Percentiles rank a stretch among this genome's conserved stretches.
Evolutionary conservation across 495 filamentous ascomycete species (phyloP).

Genomic region (Daldinia decipiens): DNA sequence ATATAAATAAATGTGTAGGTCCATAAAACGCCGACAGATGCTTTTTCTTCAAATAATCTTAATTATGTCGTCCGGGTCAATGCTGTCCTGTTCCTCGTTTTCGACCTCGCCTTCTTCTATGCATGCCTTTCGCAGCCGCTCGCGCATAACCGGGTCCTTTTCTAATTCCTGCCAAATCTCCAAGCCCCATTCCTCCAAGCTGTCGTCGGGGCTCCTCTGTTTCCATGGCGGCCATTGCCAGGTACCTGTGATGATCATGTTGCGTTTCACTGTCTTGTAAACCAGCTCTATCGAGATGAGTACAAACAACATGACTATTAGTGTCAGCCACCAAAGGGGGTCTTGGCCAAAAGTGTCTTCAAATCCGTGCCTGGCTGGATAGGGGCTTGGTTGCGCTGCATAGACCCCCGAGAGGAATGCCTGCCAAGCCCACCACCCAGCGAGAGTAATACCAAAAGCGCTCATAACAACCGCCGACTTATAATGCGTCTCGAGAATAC

Average conservation of each 20-base stretch:
- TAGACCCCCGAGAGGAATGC: conserved; percentile 75
- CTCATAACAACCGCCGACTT: conserved; percentile 73
- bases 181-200: conserved; percentile 56
- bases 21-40: conserved; percentile 24
- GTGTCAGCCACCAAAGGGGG: conserved; percentile 78
- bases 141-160: conserved; percentile 49
- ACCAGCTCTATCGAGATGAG: conserved; percentile 50
- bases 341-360: conserved; percentile 72
- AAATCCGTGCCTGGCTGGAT: conserved; percentile 76
- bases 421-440: conserved; percentile 73
- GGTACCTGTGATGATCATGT: conserved; percentile 48
- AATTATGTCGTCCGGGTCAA: conserved; percentile 28
- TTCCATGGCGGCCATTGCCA: conserved; percentile 51
- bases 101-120: conserved; percentile 33
- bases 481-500: conserved; percentile 80
- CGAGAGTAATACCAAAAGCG: conserved; percentile 67
- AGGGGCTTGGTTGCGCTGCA: conserved; percentile 67
- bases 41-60: conserved; percentile 24
- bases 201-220: conserved; percentile 36
- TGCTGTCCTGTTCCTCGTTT: conserved; percentile 23
- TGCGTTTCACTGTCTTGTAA: conserved; percentile 51
- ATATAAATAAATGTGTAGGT: conserved; percentile 12
- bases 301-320: conserved; percentile 58
- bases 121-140: conserved; percentile 40
- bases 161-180: conserved; percentile 61